A percentile compares a stretch with the other conserved stretches of the same genome.
Evolutionary conservation across 176 grass and related monocot species (phyloP).

Genomic region (Aegilops sharonensis): DNA sequence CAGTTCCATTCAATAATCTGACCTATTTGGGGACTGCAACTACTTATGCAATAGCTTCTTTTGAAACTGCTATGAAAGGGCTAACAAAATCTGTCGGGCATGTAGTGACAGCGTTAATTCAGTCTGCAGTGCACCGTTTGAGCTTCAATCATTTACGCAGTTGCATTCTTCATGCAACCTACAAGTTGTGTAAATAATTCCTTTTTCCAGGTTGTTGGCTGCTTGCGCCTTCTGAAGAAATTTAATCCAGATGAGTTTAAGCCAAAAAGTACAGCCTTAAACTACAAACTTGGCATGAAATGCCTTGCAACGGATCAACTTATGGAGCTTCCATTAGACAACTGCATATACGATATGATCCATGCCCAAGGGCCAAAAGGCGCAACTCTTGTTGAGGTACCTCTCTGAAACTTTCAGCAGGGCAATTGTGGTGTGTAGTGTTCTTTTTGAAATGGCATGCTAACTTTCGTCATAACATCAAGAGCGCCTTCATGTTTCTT

Average conservation of each 20-base stretch:
- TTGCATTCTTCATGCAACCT: conserved; percentile 10
- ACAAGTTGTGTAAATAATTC: neutral
- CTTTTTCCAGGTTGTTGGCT: conserved; percentile 61
- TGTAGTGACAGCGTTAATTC: neutral
- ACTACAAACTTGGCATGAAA: conserved; percentile 62
- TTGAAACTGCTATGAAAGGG: neutral
- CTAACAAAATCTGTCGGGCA: neutral
- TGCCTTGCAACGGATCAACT: conserved; percentile 72
- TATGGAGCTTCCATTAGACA: conserved; percentile 79
- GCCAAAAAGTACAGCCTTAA: conserved; percentile 45
- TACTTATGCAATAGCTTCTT: neutral
- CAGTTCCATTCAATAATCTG: neutral
- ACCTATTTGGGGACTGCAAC: neutral
- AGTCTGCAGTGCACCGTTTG: neutral
- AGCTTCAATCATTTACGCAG: conserved; percentile 12
- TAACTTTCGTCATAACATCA: neutral
- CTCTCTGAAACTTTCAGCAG: conserved; percentile 7
- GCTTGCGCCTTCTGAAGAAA: conserved; percentile 74
- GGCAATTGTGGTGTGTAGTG: neutral
- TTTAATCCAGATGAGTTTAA: conserved; percentile 81
- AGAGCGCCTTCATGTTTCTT: neutral
- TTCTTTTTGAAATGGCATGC: neutral
- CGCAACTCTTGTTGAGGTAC: conserved; percentile 85
- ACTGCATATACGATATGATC: conserved; percentile 90
- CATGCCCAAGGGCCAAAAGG: conserved; percentile 75